Evolutionary conservation across 208 protist species (phyloP), one percentile per base, ranked within the genome.

Genomic region (Leishmania tarentolae): DNA sequence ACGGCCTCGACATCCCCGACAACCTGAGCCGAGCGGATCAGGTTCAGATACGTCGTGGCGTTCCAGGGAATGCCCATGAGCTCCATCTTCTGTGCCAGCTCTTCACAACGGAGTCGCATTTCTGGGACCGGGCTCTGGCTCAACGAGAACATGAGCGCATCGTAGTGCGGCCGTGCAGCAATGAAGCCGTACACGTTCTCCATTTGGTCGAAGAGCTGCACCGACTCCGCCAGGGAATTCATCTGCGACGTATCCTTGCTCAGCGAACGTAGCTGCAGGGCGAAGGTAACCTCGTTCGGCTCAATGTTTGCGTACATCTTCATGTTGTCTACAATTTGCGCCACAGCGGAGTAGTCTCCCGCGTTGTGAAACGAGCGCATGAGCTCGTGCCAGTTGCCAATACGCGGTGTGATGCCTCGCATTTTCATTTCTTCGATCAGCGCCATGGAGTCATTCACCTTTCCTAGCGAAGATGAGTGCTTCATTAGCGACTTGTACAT

Each of bases 271-370:
- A 98, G 82, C 77, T 97, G 93, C 46, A 96, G 71, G 15, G 88
- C 89, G 83, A 97, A 97, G 9, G 93, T 97, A 17, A 95, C 88
- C 75, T 98, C 95, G 74, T 95, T 98, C 11, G 95, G 95, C 86
- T 98, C 95, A 72, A 98, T 95, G 75, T 98, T 98, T 46, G 92
- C 95, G 83, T 95, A 97, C 91, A 96, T 95, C 77, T 97, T 98
- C 95, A 98, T 98, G 83, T 97, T 95, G 75, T 93, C 87, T 19
- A 97, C 88, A 76, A 98, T 91, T 80, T 95, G 89, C 73, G 89
- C 83, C 11, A 97, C 94, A 42, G 93, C 93, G 19, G 87, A 84
- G 73, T 95, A 92, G 80, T 98, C 95, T n/a, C 91, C 88, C n/a
- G 89, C 90, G 52, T 91, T 81, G 81, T 97, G 86, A 82, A 97